Base-by-base conservation (phyloP, 1,284 basidiomycete genomes). In the Moniliophthora roreri region DNA sequence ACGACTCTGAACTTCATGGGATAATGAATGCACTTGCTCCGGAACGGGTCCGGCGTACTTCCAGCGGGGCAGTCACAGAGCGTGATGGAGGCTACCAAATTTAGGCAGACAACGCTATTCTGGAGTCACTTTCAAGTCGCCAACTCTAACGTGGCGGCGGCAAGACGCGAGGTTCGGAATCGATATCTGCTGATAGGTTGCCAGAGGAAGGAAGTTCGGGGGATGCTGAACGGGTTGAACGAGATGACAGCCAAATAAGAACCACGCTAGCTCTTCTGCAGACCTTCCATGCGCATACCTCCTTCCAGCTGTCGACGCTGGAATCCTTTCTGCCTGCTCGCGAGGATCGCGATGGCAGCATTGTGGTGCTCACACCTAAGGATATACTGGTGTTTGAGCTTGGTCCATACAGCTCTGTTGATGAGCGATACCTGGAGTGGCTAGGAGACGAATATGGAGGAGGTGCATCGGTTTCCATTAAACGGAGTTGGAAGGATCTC, bases 401-500 rank as follows among this genome's bases (percentile, higher is more conserved):
- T 1, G 85, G 87, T 1, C 84, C 87, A 9, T 69, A 89, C 56
- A 91, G 88, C 60, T 71, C 73, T 8, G 63, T 84, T 42, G 89
- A 91, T 59, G 82, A 78, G 20, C 73, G 73, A 39, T 91, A 90
- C 63, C 69, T 91, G 20, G 87, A 88, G 63, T 91, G 87, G 88
- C 71, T 92, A 10, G 80, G 74, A 2, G 75, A 77, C 45, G 86
- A 87, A 65, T 87, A 87, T 56, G 80, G 76, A 4, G 72, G 73
- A 4, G 79, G 77, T 0, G 63, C 64, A 45, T 69, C 68, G 51
- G 60, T 78, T 4, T 60, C 73, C 13, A 62, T 80, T 3, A 75
- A 66, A 60, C 58, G 75, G 21, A 67, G 74, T 3, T 80, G 78
- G 78, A 74, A 64, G 54, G 78, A 80, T 61, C 51, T 77, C 16